Conservation (phyloP, 306 rosid species). For the Castanea crenata region DNA sequence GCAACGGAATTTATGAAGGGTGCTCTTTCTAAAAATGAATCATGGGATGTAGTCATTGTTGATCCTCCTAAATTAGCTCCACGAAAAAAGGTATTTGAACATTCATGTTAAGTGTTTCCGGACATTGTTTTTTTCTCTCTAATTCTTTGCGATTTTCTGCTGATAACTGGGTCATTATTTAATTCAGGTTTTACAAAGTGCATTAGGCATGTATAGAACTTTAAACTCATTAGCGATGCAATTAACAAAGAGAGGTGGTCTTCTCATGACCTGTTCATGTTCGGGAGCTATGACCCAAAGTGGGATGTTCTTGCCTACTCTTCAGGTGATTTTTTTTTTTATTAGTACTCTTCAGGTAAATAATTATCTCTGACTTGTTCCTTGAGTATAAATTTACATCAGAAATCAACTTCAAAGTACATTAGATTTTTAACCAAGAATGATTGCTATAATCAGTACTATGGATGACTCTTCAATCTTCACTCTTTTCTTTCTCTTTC, state of each 20-base stretch:
- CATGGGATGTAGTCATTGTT: conserved; percentile 80
- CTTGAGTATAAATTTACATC: neutral
- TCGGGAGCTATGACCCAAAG: conserved; percentile 93
- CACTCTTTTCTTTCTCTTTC: neutral
- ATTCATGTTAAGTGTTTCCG: neutral
- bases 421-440: neutral
- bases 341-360: conserved; percentile 64
- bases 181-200: conserved; percentile 69
- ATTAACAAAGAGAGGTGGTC: conserved; percentile 82
- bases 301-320: conserved; percentile 68
- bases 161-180: conserved; percentile 5
- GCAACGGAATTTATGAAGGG: conserved; percentile 76
- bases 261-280: conserved; percentile 94
- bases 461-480: neutral
- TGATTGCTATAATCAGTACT: neutral
- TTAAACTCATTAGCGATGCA: conserved; percentile 86
- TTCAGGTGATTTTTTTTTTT: conserved; percentile 51
- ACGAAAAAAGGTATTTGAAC: conserved; percentile 55
- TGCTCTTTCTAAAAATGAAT: conserved; percentile 67
- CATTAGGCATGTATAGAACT: conserved; percentile 87
- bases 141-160: neutral
- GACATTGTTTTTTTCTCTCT: conserved; percentile 11
- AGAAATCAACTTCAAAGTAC: neutral
- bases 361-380: neutral
- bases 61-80: conserved; percentile 98